Conservation (phyloP, 176 grass and related monocot species). For the Alopecurus myosuroides region DNA sequence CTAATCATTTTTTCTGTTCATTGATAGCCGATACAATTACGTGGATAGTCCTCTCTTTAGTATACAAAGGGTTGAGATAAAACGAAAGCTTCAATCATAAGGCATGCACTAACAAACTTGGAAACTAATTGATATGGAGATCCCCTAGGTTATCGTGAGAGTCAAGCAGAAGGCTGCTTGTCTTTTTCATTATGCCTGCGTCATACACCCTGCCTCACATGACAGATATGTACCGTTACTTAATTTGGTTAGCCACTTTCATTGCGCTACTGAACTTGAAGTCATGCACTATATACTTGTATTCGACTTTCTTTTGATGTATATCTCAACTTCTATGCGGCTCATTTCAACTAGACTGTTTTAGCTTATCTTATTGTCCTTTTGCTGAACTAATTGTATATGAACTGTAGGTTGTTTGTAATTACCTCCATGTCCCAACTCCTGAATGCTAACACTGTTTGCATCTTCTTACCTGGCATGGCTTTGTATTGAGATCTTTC, state of each 20-base stretch:
- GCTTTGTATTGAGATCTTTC: slow-evolving; percentile 2
- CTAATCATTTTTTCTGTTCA: background rate
- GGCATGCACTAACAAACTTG: background rate
- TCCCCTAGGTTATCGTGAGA: background rate
- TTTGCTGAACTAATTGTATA: slow-evolving; percentile 11
- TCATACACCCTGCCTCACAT: background rate
- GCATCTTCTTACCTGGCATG: background rate
- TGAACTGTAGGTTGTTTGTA: background rate
- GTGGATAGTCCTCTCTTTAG: background rate
- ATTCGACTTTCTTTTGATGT: background rate
- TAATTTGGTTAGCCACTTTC: background rate
- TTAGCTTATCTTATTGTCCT: background rate
- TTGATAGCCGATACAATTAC: background rate
- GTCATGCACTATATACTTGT: background rate
- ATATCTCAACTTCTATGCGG: background rate
- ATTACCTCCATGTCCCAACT: background rate
- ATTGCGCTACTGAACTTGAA: background rate
- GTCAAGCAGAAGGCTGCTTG: background rate
- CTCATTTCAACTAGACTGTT: background rate
- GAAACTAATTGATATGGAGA: background rate
- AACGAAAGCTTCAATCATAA: background rate
- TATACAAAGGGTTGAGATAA: background rate
- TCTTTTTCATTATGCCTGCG: background rate
- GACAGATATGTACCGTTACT: background rate
- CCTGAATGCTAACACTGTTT: background rate